Conservation (phyloP, 176 grass and related monocot genomes). For the Lolium multiflorum region DNA sequence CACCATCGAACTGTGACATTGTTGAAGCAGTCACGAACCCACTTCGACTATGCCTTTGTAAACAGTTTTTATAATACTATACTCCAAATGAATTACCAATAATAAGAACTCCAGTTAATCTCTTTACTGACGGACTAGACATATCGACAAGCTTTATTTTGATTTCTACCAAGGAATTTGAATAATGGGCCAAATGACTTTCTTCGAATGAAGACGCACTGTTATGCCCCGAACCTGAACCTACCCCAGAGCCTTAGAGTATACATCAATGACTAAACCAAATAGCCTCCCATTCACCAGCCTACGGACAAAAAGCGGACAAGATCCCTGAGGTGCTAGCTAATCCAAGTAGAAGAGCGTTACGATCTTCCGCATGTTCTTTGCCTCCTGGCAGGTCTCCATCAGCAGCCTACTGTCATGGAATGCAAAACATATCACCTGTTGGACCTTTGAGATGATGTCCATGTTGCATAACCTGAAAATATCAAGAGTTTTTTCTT, state of each 20-base stretch:
- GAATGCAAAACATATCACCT: conserved; percentile 96
- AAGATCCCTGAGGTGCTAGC: conserved; percentile 23
- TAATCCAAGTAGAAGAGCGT: conserved; percentile 99
- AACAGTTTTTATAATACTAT: background rate
- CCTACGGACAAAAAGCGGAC: conserved; percentile 52
- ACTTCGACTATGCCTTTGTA: background rate
- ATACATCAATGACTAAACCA: conserved; percentile 41
- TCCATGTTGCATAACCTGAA: conserved; percentile 99
- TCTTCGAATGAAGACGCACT: conserved; percentile 30
- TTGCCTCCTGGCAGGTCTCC: conserved; percentile 97
- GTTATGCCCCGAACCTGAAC: background rate
- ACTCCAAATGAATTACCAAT: background rate
- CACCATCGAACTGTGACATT: background rate
- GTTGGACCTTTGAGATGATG: conserved; percentile 94
- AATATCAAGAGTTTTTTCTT: background rate
- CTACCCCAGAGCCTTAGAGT: conserved; percentile 36
- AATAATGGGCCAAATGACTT: conserved; percentile 56
- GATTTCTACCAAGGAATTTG: conserved; percentile 54
- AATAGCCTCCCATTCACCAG: conserved; percentile 31
- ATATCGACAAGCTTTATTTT: conserved; percentile 54
- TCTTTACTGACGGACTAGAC: conserved; percentile 33
- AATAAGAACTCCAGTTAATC: background rate
- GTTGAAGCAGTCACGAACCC: background rate
- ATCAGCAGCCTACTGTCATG: conserved; percentile 97
- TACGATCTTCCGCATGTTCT: conserved; percentile 94